Evolutionary conservation across 192 early-diverging fungal species (phyloP).

Genomic region (Backusella circina): DNA sequence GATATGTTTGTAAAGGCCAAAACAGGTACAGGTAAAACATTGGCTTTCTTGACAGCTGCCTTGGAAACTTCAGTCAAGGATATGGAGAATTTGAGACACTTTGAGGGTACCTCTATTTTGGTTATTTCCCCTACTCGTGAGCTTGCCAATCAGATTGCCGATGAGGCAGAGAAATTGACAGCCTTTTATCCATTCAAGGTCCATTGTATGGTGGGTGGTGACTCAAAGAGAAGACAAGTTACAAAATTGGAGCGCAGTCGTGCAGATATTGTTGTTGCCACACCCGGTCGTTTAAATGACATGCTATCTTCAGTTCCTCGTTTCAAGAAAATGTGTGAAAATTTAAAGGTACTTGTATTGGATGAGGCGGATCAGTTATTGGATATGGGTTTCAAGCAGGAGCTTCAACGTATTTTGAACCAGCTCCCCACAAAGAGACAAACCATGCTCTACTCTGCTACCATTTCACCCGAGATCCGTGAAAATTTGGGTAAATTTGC

Average conservation of each 20-base stretch:
- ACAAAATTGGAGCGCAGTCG: constrained; percentile 41
- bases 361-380: constrained; percentile 96
- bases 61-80: constrained; percentile 63
- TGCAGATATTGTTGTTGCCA: constrained; percentile 89
- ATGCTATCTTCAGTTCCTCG: constrained; percentile 57
- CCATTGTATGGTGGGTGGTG: constrained; percentile 78
- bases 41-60: constrained; percentile 91
- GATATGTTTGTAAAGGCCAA: constrained; percentile 95
- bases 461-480: constrained; percentile 69
- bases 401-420: constrained; percentile 68
- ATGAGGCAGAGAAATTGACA: constrained; percentile 67
- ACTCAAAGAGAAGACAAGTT: constrained; percentile 54
- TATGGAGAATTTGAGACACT: constrained; percentile 34
- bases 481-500: constrained; percentile 59
- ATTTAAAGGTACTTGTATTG: constrained; percentile 71
- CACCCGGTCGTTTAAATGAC: constrained; percentile 90
- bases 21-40: constrained; percentile 96
- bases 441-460: constrained; percentile 94
- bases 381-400: constrained; percentile 91
- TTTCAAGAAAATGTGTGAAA: constrained; percentile 51
- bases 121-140: constrained; percentile 91
- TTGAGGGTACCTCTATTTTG: constrained; percentile 59
- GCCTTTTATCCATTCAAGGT: constrained; percentile 58
- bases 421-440: constrained; percentile 68
- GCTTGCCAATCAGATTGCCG: constrained; percentile 81